A percentile compares a stretch with the other conserved stretches of the same genome.
Conservation (phyloP, 2,329 filamentous ascomycete genomes). For the Epichloe gansuensis region DNA sequence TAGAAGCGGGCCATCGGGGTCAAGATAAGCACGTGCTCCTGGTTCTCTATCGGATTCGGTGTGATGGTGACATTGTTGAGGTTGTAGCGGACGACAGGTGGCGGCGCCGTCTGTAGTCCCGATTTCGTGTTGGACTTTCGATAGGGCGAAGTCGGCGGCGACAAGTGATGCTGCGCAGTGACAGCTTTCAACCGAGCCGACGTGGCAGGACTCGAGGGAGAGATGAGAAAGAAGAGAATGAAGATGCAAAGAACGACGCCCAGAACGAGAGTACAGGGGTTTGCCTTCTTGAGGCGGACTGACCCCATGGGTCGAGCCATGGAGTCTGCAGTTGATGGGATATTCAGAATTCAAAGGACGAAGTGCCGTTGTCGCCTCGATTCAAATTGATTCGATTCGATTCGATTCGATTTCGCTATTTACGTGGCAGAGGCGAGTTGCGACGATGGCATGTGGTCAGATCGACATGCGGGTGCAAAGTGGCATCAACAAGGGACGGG, state of each 20-base stretch:
- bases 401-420: neutral
- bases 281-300: slow-evolving; percentile 67
- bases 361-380: neutral
- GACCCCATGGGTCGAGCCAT: slow-evolving; percentile 49
- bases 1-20: slow-evolving; percentile 93
- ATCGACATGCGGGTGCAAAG: neutral
- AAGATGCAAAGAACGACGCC: slow-evolving; percentile 60
- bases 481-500: neutral
- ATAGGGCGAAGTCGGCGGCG: slow-evolving; percentile 30
- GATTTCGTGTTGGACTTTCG: slow-evolving; percentile 24
- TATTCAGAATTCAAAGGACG: too few relatives aligned
- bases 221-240: slow-evolving; percentile 52
- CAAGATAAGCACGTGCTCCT: slow-evolving; percentile 79
- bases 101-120: slow-evolving; percentile 35
- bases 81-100: slow-evolving; percentile 83
- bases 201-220: slow-evolving; percentile 34
- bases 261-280: slow-evolving; percentile 60
- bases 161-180: slow-evolving; percentile 30
- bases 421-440: slow-evolving; percentile 5
- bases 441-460: slow-evolving; percentile 6
- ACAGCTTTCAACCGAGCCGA: slow-evolving; percentile 35
- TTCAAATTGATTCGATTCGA: too few relatives aligned
- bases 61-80: slow-evolving; percentile 91
- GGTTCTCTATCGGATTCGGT: slow-evolving; percentile 58
- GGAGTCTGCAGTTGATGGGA: slow-evolving; percentile 12